Base-by-base conservation (phyloP, 768 basidiomycete genomes). In the Terana coerulea region DNA sequence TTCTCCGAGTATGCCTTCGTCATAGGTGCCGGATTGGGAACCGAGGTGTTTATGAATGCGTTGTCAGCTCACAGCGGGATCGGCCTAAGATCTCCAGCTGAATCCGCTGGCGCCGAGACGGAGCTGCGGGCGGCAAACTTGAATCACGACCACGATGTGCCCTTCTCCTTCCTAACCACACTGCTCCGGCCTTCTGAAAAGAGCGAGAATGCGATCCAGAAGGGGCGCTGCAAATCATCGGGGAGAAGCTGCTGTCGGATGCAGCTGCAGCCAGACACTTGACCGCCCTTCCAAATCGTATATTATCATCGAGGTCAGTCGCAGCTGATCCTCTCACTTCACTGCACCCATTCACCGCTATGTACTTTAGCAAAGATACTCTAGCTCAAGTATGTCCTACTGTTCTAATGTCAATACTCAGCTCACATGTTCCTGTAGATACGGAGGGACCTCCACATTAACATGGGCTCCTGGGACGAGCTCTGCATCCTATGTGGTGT, bases 381-480 rank as follows among this genome's bases (percentile, higher is more conserved):
- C 19, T 46, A 34, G 28, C 45, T 10, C 45, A 46, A 30, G 45
- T 46, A 33, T 22, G 45, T 46, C n/a, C 3, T 33, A 19, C 19
- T 7, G 17, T 10, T 7, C 45, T 34, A 14, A 5, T 8, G 29
- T 19, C 17, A 46, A 5, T 12, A 5, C 22, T 21, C 1, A 5
- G n/a, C 31, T n/a, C 19, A 33, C 17, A 11, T 30, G 17, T 45
- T 11, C 43, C 10, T 21, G 30, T 5, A 46, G 45, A 46, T 46
- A n/a, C 45, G 45, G 22, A 46, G 30, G 19, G 30, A 33, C 6
- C 21, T 33, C 17, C 34, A 49, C 24, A 49, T 37, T 9, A 49
- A 25, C 21, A 51, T 51, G 39, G 49, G 49, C 17, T 42, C 39
- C 21, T 43, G 49, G 49, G 49, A 51, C 22, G 39, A 51, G 15